Base-by-base conservation (phyloP, 192 early-diverging fungal species). In the Podila minutissima region DNA sequence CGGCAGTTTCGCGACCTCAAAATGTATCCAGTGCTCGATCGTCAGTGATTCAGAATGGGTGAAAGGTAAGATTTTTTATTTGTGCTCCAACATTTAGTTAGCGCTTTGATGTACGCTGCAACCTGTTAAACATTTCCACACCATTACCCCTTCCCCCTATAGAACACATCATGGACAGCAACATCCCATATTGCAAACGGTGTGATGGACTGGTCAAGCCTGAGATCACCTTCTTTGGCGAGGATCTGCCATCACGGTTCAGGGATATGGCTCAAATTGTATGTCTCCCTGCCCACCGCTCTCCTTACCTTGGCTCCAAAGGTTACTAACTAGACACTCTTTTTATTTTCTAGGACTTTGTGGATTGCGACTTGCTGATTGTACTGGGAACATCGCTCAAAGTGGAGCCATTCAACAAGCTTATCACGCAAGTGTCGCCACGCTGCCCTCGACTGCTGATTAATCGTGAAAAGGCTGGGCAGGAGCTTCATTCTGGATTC, bases 181-280 rank as follows among this genome's bases (percentile, higher is more conserved):
- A 84, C 24, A 90, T 95, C n/a, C 94, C 96, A 12, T 74, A 74
- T 26, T 99, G 97, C 72, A 60, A 64, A 15, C 13, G 58, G 17
- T 97, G 97, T 82, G 62, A 60, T 20, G 82, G 90, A 6, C 79
- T 94, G 22, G 90, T 99, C 74, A 99, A 99, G 69, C 97, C 96
- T 2, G 92, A 96, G 69, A 99, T 99, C 67, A 96, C 95, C 1
- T 99, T 99, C 72, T 99, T 99, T 85, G 96, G 96, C 31, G 95
- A 99, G 82, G 68, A 83, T 17, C 87, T 99, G 61, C 97, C 97
- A 22, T 73, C 83, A 19, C 89, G 91, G 29, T 98, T 98, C 66
- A 89, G 91, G 57, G 61, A 83, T 28, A 49, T 68, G 24, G 82
- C 84, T 15, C n/a, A 89, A 5, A 66, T 67, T 12, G 86, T 86